Evolutionary conservation across 192 early-diverging fungal genomes (phyloP).

Genomic region (Backusella parvicylindrica): DNA sequence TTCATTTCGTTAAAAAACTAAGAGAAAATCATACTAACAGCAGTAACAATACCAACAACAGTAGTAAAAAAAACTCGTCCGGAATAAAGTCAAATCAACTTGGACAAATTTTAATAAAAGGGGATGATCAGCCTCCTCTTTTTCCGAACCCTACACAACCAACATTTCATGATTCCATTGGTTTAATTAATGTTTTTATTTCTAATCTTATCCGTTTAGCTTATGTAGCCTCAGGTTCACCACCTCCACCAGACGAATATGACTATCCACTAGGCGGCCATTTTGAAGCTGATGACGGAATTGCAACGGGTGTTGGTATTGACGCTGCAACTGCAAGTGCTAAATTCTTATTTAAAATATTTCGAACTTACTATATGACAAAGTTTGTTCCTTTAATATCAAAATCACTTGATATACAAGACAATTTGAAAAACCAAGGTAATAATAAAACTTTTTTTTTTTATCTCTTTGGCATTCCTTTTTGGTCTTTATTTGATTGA

Average conservation of each 20-base stretch:
- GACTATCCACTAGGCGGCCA: constrained; percentile 46
- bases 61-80: neutral
- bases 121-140: constrained; percentile 48
- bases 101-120: constrained; percentile 29
- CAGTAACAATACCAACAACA: constrained; percentile 18
- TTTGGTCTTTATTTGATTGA: neutral
- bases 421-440: constrained; percentile 12
- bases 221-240: constrained; percentile 57
- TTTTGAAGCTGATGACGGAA: constrained; percentile 48
- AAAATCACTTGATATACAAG: constrained; percentile 35
- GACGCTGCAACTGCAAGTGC: constrained; percentile 55
- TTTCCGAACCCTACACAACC: constrained; percentile 55
- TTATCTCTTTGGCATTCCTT: constrained; percentile 17
- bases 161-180: constrained; percentile 51
- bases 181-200: constrained; percentile 49
- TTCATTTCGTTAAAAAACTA: constrained; percentile 33
- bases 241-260: constrained; percentile 53
- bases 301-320: constrained; percentile 58
- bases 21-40: constrained; percentile 11
- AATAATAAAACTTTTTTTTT: constrained; percentile 14
- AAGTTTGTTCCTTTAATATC: constrained; percentile 69
- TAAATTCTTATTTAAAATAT: constrained; percentile 68
- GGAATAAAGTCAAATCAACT: constrained; percentile 5
- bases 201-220: constrained; percentile 51
- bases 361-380: constrained; percentile 62